Evolutionary conservation across 768 basidiomycete genomes (phyloP).

Genomic region (Leccinum subgranulosum): DNA sequence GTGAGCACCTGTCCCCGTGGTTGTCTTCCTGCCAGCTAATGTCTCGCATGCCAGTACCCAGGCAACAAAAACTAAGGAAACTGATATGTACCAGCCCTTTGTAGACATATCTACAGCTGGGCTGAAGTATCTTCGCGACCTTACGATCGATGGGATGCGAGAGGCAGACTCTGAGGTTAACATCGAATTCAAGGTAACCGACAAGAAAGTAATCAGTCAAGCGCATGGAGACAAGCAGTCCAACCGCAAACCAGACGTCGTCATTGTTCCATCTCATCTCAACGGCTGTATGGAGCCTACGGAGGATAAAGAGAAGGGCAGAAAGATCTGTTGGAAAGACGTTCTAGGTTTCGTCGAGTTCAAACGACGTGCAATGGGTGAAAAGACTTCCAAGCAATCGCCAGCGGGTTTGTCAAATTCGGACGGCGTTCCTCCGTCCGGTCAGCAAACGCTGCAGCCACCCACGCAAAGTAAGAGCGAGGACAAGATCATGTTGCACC

Average conservation of each 20-base stretch:
- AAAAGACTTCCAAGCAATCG: too few species aligned
- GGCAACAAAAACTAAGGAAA: not conserved
- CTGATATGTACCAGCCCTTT: not conserved
- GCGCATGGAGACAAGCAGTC: not conserved
- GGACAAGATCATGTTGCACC: not conserved
- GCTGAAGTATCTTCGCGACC: not conserved
- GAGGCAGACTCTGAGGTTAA: not conserved
- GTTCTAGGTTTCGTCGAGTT: not conserved
- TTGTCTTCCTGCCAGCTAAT: not conserved
- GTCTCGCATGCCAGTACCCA: not conserved
- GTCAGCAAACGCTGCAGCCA: not conserved
- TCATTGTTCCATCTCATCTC: not conserved
- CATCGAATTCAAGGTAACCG: not conserved
- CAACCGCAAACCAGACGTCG: not conserved
- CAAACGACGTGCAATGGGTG: not conserved
- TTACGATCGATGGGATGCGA: not conserved
- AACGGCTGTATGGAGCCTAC: not conserved
- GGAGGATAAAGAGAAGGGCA: not conserved
- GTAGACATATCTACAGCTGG: not conserved
- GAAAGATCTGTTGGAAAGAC: not conserved
- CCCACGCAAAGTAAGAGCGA: not conserved
- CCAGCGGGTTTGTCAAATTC: not conserved
- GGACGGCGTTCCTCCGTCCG: not conserved
- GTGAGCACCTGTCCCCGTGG: not conserved
- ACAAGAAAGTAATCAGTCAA: not conserved